These are phyloP conservation scores for Oxytropis ochrocephala DNA, from an alignment of 306 rosid genomes.

Conservation along the genomic window DNA sequence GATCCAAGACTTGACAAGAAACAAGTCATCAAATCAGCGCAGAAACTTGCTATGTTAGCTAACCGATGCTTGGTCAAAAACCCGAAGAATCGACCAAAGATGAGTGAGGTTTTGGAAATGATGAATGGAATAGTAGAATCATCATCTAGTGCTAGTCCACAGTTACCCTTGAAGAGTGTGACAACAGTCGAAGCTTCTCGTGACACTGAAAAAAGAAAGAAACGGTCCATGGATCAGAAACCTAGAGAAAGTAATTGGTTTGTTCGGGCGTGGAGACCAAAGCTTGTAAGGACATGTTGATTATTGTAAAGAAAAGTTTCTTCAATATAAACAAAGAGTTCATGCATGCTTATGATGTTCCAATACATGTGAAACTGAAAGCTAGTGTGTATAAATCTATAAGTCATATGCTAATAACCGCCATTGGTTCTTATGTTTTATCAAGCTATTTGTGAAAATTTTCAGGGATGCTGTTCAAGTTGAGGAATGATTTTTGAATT, in stretches of 20 bases:
- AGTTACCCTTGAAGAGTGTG: conserved; percentile 36
- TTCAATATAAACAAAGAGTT: conserved; percentile 12
- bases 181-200: conserved; percentile 23
- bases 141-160: conserved; percentile 33
- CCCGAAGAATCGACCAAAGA: conserved; percentile 89
- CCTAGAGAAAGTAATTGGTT: conserved; percentile 55
- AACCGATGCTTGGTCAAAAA: conserved; percentile 71
- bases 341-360: conserved; percentile 10
- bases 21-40: conserved; percentile 55
- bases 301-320: conserved; percentile 18
- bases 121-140: conserved; percentile 49
- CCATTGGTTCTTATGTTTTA: not conserved
- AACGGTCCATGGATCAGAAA: conserved; percentile 42
- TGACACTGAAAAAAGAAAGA: conserved; percentile 35
- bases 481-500: not conserved
- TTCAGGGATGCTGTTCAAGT: not conserved
- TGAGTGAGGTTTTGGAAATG: conserved; percentile 88
- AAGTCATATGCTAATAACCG: not conserved
- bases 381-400: not conserved
- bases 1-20: conserved; percentile 86
- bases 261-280: conserved; percentile 46
- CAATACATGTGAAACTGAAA: not conserved
- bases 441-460: conserved; percentile 12
- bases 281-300: conserved; percentile 54
- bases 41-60: conserved; percentile 66